phyloP scores from a whole-genome alignment of 2,329 filamentous ascomycete genomes.

The Dactylellina leptospora region DNA sequence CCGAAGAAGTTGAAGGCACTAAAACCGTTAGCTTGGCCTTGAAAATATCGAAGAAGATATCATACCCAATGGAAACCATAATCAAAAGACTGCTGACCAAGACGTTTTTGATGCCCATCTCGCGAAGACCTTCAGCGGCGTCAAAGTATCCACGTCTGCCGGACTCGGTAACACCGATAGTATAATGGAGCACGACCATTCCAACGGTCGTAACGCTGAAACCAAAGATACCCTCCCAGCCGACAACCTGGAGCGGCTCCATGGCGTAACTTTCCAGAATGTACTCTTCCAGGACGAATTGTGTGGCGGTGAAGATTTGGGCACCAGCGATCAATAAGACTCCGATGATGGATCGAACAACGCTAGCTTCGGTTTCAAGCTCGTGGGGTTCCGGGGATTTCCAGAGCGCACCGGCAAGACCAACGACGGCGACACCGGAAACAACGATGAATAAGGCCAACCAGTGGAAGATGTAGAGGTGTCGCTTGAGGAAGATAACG shows the following conservation, averaged over 20 bases:
- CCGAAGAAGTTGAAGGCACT: slow-evolving; percentile 99
- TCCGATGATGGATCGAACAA: slow-evolving; percentile 78
- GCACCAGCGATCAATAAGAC: slow-evolving; percentile 90
- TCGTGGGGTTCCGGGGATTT: slow-evolving; percentile 68
- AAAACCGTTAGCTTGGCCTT: slow-evolving; percentile 52
- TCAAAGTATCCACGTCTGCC: slow-evolving; percentile 89
- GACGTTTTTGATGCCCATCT: slow-evolving; percentile 79
- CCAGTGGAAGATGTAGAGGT: slow-evolving; percentile 90
- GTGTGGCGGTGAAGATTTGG: slow-evolving; percentile 94
- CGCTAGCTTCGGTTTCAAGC: slow-evolving; percentile 59
- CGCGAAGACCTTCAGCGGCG: slow-evolving; percentile 80
- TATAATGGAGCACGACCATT: slow-evolving; percentile 81
- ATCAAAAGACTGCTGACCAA: slow-evolving; percentile 83
- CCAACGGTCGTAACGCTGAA: slow-evolving; percentile 78
- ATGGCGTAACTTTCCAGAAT: slow-evolving; percentile 81
- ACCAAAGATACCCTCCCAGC: slow-evolving; percentile 95
- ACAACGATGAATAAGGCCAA: slow-evolving; percentile 86
- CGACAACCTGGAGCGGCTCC: slow-evolving; percentile 88
- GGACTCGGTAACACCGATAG: slow-evolving; percentile 76
- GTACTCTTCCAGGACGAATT: slow-evolving; percentile 95
- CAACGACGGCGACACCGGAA: slow-evolving; percentile 85
- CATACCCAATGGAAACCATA: slow-evolving; percentile 96
- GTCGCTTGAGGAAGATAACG: slow-evolving; percentile 84
- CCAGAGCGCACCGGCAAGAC: slow-evolving; percentile 84
- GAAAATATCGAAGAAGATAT: not conserved